Percentiles rank a stretch among this genome's conserved stretches.
These are phyloP conservation scores for Aspergillus sp. DNA, from an alignment of 2,329 filamentous ascomycete species.

Conservation along the genomic window DNA sequence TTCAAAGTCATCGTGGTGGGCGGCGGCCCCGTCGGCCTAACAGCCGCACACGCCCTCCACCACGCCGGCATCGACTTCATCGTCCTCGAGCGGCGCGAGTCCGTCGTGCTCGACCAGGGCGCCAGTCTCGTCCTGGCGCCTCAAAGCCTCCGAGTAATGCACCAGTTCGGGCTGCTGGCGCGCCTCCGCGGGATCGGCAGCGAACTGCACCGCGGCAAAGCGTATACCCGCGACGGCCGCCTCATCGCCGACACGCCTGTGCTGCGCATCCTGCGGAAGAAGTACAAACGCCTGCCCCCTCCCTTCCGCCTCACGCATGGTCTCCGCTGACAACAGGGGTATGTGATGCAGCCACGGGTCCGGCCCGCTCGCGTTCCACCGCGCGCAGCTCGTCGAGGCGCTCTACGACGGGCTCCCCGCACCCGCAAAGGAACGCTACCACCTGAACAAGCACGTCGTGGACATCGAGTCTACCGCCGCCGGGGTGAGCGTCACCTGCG, in stretches of 20 bases:
- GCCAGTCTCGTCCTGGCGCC: conserved; percentile 27
- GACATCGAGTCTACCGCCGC: neutral
- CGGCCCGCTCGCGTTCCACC: conserved; percentile 10
- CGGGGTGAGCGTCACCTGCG: conserved; percentile 1
- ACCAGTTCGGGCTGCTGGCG: neutral
- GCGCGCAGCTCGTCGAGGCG: conserved; percentile 9
- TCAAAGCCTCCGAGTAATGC: conserved; percentile 14
- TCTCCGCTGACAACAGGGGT: neutral
- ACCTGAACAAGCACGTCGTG: neutral
- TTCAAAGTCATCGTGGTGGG: conserved; percentile 24
- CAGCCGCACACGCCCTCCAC: conserved; percentile 16
- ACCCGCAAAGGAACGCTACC: neutral
- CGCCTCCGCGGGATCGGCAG: neutral
- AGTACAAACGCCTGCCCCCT: neutral
- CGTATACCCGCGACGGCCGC: neutral
- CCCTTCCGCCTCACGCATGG: no score
- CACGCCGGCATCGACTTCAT: conserved; percentile 31
- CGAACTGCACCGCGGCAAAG: neutral
- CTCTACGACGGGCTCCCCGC: conserved; percentile 12
- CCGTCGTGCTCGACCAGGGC: conserved; percentile 25
- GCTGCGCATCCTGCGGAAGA: neutral
- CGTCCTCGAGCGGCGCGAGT: conserved; percentile 28
- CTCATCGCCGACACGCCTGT: no score
- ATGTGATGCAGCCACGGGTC: conserved; percentile 11
- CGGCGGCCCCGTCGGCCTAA: conserved; percentile 18